These are phyloP conservation scores for Trypanosoma mega DNA, from an alignment of 208 protist species.

Conservation along the genomic window DNA sequence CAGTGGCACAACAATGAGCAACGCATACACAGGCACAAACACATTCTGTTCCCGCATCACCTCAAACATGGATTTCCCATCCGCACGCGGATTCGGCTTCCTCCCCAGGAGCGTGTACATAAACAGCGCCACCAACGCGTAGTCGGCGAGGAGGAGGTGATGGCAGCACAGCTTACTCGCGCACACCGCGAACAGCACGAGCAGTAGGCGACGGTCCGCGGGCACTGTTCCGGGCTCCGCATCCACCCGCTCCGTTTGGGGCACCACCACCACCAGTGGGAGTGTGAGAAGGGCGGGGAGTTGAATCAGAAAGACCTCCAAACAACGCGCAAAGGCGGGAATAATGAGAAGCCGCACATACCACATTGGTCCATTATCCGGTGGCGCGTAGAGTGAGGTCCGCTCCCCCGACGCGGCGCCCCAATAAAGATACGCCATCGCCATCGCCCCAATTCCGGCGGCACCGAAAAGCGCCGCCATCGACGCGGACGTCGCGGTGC, in stretches of 20 bases:
- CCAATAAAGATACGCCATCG: conserved; percentile 8
- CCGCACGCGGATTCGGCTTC: conserved; percentile 14
- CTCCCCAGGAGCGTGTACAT: conserved; percentile 61
- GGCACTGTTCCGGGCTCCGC: conserved; percentile 30
- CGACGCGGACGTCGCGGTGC: conserved; percentile 17
- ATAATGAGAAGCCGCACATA: conserved; percentile 76
- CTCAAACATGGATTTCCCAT: conserved; percentile 32
- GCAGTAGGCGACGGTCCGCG: conserved; percentile 33
- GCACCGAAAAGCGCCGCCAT: conserved; percentile 9
- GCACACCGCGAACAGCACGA: conserved; percentile 47
- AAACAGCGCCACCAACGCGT: conserved; percentile 42
- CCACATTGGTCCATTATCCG: conserved; percentile 70
- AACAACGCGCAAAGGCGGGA: conserved; percentile 43
- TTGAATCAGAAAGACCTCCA: conserved; percentile 54
- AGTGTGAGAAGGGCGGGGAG: conserved; percentile 50
- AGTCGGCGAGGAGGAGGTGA: conserved; percentile 52
- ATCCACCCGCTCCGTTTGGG: background rate
- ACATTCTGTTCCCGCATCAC: conserved; percentile 37
- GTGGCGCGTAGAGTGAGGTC: conserved; percentile 64
- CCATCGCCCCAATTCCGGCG: conserved; percentile 9
- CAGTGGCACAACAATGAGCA: conserved; percentile 41
- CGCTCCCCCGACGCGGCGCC: conserved; percentile 12
- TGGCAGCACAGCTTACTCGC: conserved; percentile 43
- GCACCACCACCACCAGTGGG: conserved; percentile 28
- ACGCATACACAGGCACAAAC: conserved; percentile 52